These are phyloP conservation scores for Lachancea sp. DNA, from an alignment of 805 yeast genomes.

Conservation along the genomic window DNA sequence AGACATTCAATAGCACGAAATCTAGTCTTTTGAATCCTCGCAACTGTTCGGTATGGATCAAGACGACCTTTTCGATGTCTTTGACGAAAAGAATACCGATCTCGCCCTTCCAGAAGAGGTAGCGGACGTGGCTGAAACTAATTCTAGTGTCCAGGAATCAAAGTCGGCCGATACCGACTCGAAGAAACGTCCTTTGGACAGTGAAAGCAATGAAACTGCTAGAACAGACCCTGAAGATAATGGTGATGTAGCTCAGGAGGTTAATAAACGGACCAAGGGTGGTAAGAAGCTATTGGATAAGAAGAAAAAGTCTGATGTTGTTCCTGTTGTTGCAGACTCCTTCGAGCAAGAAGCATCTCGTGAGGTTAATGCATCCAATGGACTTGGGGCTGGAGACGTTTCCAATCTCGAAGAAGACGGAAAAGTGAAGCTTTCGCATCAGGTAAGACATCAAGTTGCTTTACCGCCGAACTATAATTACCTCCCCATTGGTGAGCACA, in stretches of 20 bases:
- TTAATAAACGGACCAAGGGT: conserved; percentile 27
- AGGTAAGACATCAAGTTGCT: conserved; percentile 96
- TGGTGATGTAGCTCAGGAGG: conserved; percentile 1
- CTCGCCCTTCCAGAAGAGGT: conserved; percentile 9
- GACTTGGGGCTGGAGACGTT: conserved; percentile 45
- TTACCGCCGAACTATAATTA: conserved; percentile 89
- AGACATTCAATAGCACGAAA: background rate
- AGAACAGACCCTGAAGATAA: background rate
- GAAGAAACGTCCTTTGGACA: conserved; percentile 16
- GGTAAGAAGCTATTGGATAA: conserved; percentile 30
- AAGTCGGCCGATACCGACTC: conserved; percentile 2
- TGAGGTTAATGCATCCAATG: conserved; percentile 78
- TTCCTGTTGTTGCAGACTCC: conserved; percentile 78
- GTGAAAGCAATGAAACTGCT: conserved; percentile 1
- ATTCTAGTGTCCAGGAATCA: background rate
- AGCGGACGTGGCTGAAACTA: conserved; percentile 12
- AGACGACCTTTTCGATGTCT: conserved; percentile 30
- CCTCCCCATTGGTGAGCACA: conserved; percentile 81
- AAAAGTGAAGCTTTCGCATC: conserved; percentile 73
- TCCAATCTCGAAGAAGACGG: conserved; percentile 39
- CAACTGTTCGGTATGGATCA: conserved; percentile 12
- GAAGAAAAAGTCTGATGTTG: conserved; percentile 41
- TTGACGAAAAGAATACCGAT: conserved; percentile 23
- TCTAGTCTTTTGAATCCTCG: background rate
- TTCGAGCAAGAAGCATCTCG: conserved; percentile 85